phyloP scores from a whole-genome alignment of 805 yeast genomes.

The Wickerhamomyces strasburgensis region DNA sequence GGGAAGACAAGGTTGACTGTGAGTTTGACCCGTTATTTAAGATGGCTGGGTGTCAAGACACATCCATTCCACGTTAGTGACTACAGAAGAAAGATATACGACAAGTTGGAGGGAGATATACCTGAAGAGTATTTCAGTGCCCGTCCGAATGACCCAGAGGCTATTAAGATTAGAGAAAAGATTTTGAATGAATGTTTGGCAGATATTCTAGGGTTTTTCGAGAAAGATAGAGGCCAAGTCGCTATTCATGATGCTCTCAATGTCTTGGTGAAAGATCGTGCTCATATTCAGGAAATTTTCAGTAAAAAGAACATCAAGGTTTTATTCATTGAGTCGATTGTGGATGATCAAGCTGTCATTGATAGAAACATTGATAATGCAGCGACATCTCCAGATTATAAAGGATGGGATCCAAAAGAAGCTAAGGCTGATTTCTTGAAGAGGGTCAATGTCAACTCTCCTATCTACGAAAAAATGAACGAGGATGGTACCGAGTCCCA shows the following conservation, averaged over 20 bases:
- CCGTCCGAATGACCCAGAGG: slow-evolving; percentile 42
- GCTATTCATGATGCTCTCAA: slow-evolving; percentile 96
- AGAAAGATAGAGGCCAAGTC: slow-evolving; percentile 80
- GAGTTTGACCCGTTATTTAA: slow-evolving; percentile 80
- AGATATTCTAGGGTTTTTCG: slow-evolving; percentile 69
- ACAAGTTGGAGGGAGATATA: slow-evolving; percentile 38
- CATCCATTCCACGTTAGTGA: slow-evolving; percentile 91
- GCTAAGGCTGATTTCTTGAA: slow-evolving; percentile 76
- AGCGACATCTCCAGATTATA: slow-evolving; percentile 81
- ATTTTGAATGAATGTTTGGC: slow-evolving; percentile 58
- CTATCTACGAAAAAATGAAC: slow-evolving; percentile 68
- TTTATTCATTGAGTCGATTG: slow-evolving; percentile 81
- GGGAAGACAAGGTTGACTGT: slow-evolving; percentile 94
- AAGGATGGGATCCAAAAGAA: slow-evolving; percentile 62
- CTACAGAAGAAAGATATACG: slow-evolving; percentile 56
- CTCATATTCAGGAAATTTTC: slow-evolving; percentile 50
- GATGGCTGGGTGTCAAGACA: slow-evolving; percentile 95
- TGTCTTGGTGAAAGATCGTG: slow-evolving; percentile 66
- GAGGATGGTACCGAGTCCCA: slow-evolving; percentile 37
- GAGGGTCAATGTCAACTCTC: slow-evolving; percentile 63
- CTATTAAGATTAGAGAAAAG: slow-evolving; percentile 47
- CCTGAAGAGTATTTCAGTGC: slow-evolving; percentile 70
- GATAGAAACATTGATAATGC: slow-evolving; percentile 80
- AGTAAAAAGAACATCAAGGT: slow-evolving; percentile 61
- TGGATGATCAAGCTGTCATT: slow-evolving; percentile 67